phyloP scores from a whole-genome alignment of 345 rosid species.

The Populus davidiana region DNA sequence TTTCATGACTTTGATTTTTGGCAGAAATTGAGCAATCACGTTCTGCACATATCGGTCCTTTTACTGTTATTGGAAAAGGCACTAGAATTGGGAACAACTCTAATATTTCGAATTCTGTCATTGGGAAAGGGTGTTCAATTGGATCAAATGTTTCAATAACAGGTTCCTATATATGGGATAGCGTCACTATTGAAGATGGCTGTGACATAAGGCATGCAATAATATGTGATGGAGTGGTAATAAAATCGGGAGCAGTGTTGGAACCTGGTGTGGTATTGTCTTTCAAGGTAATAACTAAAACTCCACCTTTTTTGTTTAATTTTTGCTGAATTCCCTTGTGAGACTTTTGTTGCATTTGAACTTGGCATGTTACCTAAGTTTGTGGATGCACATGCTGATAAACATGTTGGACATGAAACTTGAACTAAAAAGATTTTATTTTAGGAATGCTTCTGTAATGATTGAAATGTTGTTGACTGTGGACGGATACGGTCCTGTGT shows the following conservation, averaged over 20 bases:
- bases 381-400: neutral
- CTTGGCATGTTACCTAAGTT: neutral
- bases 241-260: conserved; percentile 74
- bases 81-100: conserved; percentile 62
- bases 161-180: conserved; percentile 89
- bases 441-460: neutral
- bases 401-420: neutral
- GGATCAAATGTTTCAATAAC: conserved; percentile 83
- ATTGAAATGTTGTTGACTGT: neutral
- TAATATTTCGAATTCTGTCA: conserved; percentile 67
- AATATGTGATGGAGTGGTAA: conserved; percentile 73
- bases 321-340: neutral
- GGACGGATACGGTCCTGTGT: neutral
- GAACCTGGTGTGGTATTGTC: conserved; percentile 86
- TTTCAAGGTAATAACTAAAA: conserved; percentile 48
- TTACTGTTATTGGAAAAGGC: conserved; percentile 69
- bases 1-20: neutral
- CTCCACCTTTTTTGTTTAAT: neutral
- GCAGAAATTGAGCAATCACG: conserved; percentile 60
- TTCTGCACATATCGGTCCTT: conserved; percentile 70
- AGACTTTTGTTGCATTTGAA: neutral
- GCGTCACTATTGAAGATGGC: conserved; percentile 85
- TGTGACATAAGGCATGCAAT: conserved; percentile 79
- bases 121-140: conserved; percentile 77
- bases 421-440: too few relatives aligned